Evolutionary conservation across 1,139 yeast genomes (phyloP).

Genomic region (Candida freyschussii): DNA sequence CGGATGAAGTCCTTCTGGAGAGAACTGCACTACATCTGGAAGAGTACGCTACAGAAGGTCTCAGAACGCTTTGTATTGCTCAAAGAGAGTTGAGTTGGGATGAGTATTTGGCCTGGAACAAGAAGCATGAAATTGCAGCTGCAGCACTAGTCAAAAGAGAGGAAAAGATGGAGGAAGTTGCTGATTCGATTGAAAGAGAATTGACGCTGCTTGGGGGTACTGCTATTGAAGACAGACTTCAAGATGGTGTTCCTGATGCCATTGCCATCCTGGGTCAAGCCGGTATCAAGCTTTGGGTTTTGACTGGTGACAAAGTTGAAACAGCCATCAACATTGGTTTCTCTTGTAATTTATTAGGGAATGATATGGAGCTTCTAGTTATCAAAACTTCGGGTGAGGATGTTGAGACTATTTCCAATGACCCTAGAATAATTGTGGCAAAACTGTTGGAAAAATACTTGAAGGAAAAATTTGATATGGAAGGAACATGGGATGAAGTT

Average conservation of each 20-base stretch:
- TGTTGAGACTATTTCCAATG: conserved; percentile 30
- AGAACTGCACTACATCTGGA: conserved; percentile 82
- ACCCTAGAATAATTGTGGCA: conserved; percentile 44
- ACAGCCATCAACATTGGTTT: conserved; percentile 98
- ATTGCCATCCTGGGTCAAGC: conserved; percentile 81
- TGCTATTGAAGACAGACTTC: conserved; percentile 94
- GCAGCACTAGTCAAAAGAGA: conserved; percentile 75
- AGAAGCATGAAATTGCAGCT: conserved; percentile 68
- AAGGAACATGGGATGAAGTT: conserved; percentile 49
- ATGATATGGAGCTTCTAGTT: conserved; percentile 80
- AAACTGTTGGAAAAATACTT: conserved; percentile 57
- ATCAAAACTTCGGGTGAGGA: conserved; percentile 48
- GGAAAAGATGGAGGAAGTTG: conserved; percentile 67
- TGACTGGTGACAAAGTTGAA: conserved; percentile 96
- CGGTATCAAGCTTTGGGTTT: conserved; percentile 94
- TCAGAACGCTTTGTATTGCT: conserved; percentile 91
- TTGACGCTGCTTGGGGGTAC: conserved; percentile 85
- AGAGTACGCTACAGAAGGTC: conserved; percentile 93
- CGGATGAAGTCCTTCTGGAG: conserved; percentile 40
- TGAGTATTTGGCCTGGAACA: conserved; percentile 64
- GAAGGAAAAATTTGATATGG: conserved; percentile 54
- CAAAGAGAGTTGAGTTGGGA: conserved; percentile 63
- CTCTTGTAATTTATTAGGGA: conserved; percentile 85
- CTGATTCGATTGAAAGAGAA: conserved; percentile 74
- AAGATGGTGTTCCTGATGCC: conserved; percentile 94